These are phyloP conservation scores for Zymoseptoria ardabiliae DNA, from an alignment of 2,329 filamentous ascomycete genomes.

Conservation along the genomic window DNA sequence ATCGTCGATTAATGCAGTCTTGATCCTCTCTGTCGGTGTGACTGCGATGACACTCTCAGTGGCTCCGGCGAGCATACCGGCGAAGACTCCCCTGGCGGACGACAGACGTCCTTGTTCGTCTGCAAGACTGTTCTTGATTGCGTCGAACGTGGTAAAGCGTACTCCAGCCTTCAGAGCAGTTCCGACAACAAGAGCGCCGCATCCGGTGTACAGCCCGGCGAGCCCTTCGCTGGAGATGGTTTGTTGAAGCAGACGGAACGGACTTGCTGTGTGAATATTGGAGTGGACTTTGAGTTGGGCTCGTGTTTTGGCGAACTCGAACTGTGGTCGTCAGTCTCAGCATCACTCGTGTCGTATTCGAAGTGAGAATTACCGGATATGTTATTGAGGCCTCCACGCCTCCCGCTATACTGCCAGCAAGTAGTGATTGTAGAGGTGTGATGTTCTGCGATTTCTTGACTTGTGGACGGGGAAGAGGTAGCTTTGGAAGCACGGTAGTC, in stretches of 20 bases:
- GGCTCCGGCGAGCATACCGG: conserved; percentile 25
- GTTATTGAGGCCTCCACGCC: conserved; percentile 48
- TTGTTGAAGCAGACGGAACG: conserved; percentile 21
- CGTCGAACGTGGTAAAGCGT: conserved; percentile 28
- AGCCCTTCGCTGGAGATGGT: conserved; percentile 22
- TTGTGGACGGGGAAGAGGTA: not conserved
- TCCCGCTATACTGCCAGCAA: conserved; percentile 47
- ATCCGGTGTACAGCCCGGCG: conserved; percentile 28
- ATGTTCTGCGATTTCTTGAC: conserved; percentile 1
- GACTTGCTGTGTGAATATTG: not conserved
- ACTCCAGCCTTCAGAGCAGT: conserved; percentile 29
- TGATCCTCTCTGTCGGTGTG: conserved; percentile 28
- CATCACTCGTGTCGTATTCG: no score
- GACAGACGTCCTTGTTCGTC: conserved; percentile 24
- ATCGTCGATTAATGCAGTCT: conserved; percentile 30
- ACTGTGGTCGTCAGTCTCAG: not conserved
- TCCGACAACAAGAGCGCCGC: conserved; percentile 23
- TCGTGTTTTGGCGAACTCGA: conserved; percentile 31
- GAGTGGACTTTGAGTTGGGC: conserved; percentile 21
- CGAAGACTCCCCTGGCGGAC: conserved; percentile 22
- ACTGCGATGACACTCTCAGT: conserved; percentile 26
- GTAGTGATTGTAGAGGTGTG: conserved; percentile 36
- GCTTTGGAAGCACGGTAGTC: not conserved
- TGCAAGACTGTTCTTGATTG: conserved; percentile 23
- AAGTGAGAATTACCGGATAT: conserved; percentile 16